Evolutionary conservation across 2,329 filamentous ascomycete genomes (phyloP), one percentile per base, ranked within the genome.

Genomic region (Raffaelea ambrosiae): DNA sequence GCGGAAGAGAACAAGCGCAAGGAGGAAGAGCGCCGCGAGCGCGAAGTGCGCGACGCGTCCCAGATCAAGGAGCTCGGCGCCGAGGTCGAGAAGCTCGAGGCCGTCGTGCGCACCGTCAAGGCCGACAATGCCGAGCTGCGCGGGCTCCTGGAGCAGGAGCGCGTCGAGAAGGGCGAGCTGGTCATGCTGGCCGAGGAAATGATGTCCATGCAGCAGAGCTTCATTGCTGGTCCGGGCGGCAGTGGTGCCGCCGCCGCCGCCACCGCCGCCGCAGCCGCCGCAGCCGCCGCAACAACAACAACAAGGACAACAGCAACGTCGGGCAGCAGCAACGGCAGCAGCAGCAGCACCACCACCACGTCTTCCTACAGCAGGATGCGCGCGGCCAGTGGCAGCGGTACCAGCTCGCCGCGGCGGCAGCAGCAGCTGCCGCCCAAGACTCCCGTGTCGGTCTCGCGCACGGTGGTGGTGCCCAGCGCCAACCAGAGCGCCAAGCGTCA

Each of bases 101-200:
- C 84, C 5, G 84, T 93, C 48, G 71, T 93, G 49, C 68, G 71
- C 29, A 83, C 82, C 7, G 73, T 93, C 40, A 80, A 84, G 61
- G 69, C 73, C 4, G 85, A 91, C 57, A 87, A 88, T 54, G 73
- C 77, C 29, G 72, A 77, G 31, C 70, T 90, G 22, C 69, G 83
- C 31, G 64, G 69, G 18, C 74, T 86, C 55, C 72, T 93, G 8
- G 82, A 89, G 61, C 72, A 76, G 51, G 87, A 93, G 66, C 76
- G 87, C 7, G 77, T 88, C 19, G 87, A 93, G 67, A 91, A 93
- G 71, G 84, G 86, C 46, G 87, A 91, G 66, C 71, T 93, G 36
- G 87, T 93, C 33, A 78, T 81, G 48, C 76, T 88, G 5, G 87
- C 88, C 1, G 87, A 93, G 63, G 87, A 93, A 68, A 86, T 93